These are phyloP conservation scores for Endotrypanum monterogeii DNA, from an alignment of 208 protist species.

Conservation along the genomic window DNA sequence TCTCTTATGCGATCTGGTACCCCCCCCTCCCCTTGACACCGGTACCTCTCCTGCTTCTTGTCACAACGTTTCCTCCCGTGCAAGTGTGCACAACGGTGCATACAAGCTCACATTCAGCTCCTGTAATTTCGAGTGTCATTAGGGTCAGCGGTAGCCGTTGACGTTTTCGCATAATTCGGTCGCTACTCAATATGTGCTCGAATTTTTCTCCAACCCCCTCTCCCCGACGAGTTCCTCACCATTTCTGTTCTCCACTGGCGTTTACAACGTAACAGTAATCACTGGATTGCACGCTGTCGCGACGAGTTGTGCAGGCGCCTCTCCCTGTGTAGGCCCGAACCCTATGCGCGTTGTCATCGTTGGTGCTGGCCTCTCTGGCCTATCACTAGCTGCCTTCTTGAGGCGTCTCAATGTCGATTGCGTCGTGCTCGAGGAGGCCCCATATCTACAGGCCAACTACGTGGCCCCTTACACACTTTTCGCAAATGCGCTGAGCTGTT, in stretches of 20 bases:
- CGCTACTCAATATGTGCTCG: too few relatives aligned
- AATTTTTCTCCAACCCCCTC: too few relatives aligned
- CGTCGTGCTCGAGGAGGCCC: conserved; percentile 84
- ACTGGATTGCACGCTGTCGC: too few relatives aligned
- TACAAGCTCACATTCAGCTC: too few relatives aligned
- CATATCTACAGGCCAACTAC: conserved; percentile 68
- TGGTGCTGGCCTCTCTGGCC: conserved; percentile 81
- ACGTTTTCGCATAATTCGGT: too few relatives aligned
- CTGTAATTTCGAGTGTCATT: too few relatives aligned
- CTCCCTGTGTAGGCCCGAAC: too few relatives aligned
- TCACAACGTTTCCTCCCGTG: background rate
- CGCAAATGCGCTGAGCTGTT: conserved; percentile 90
- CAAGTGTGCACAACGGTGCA: background rate
- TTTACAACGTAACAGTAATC: too few relatives aligned
- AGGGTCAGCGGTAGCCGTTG: too few relatives aligned
- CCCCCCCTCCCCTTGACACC: background rate
- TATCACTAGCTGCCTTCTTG: conserved; percentile 81
- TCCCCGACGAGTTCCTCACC: too few relatives aligned
- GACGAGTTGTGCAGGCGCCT: too few relatives aligned
- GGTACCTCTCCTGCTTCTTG: background rate
- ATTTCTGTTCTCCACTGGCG: too few relatives aligned
- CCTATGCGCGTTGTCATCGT: conserved; percentile 87
- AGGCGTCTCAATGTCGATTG: conserved; percentile 83
- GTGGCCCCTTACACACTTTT: conserved; percentile 71
- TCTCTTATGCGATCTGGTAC: background rate